These are phyloP conservation scores for Tuber indicum DNA, from an alignment of 495 filamentous ascomycete species.

Conservation along the genomic window DNA sequence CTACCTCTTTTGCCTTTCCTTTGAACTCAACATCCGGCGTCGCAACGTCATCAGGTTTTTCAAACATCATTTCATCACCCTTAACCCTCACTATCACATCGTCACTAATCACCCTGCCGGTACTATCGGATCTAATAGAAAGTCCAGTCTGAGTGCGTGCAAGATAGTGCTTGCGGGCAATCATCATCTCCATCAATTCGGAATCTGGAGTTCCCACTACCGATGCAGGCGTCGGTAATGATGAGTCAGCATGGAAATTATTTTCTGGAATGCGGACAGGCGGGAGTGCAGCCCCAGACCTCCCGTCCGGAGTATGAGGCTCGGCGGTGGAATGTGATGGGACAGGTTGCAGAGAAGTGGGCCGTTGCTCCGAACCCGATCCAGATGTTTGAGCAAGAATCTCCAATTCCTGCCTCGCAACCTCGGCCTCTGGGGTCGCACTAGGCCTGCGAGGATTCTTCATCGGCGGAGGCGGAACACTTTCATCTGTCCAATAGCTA, in stretches of 20 bases:
- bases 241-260: neutral
- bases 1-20: neutral
- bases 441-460: conserved; percentile 34
- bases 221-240: conserved; percentile 19
- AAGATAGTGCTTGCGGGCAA: conserved; percentile 32
- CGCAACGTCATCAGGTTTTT: neutral
- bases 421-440: neutral
- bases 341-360: neutral
- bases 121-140: conserved; percentile 3
- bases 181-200: conserved; percentile 38
- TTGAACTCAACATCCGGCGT: neutral
- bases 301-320: neutral
- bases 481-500: conserved; percentile 36
- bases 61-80: neutral
- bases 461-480: conserved; percentile 6
- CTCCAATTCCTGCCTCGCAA: conserved; percentile 15
- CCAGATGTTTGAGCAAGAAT: conserved; percentile 17
- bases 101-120: neutral
- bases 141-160: conserved; percentile 27
- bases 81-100: neutral
- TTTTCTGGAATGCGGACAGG: conserved; percentile 27
- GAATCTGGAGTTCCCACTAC: conserved; percentile 25
- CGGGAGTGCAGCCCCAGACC: neutral
- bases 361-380: neutral
- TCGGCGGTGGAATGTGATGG: neutral